phyloP scores from a whole-genome alignment of 106 monocot species.

The Dendrobium officinale region DNA sequence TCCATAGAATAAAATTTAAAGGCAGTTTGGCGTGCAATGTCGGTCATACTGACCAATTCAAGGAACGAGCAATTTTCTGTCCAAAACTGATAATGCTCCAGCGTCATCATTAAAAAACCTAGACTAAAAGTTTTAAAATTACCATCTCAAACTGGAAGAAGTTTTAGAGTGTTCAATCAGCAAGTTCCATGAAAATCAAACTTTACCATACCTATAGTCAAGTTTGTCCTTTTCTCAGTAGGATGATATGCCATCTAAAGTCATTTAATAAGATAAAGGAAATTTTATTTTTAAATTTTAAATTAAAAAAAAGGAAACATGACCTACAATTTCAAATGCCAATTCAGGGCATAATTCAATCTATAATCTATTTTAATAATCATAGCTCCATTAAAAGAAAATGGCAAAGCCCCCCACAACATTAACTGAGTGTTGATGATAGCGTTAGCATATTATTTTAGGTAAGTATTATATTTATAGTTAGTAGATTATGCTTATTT shows the following conservation, averaged over 20 bases:
- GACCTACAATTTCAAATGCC: not conserved
- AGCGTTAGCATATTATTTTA: not conserved
- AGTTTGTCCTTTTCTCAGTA: not conserved
- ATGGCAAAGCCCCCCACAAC: not conserved
- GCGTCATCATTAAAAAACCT: not conserved
- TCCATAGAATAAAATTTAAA: not conserved
- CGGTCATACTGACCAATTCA: not conserved
- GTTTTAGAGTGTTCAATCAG: not conserved
- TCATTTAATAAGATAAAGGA: not conserved
- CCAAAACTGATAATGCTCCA: not conserved
- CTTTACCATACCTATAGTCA: not conserved
- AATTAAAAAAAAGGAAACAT: not conserved
- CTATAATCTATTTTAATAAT: not conserved
- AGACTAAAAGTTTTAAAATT: not conserved
- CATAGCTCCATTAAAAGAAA: not conserved
- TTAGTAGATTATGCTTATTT: not conserved
- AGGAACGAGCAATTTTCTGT: not conserved
- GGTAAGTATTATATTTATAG: not conserved
- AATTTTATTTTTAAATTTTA: too few relatives aligned
- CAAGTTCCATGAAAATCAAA: not conserved
- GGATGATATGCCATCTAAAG: not conserved
- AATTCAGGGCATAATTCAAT: not conserved
- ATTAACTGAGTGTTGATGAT: not conserved
- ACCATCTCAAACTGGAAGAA: not conserved
- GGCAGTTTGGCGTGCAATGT: not conserved